Percentiles rank a stretch among this genome's conserved stretches.
Evolutionary conservation across 108 stramenopile species (phyloP).

Genomic region (Nitzschia sp.): DNA sequence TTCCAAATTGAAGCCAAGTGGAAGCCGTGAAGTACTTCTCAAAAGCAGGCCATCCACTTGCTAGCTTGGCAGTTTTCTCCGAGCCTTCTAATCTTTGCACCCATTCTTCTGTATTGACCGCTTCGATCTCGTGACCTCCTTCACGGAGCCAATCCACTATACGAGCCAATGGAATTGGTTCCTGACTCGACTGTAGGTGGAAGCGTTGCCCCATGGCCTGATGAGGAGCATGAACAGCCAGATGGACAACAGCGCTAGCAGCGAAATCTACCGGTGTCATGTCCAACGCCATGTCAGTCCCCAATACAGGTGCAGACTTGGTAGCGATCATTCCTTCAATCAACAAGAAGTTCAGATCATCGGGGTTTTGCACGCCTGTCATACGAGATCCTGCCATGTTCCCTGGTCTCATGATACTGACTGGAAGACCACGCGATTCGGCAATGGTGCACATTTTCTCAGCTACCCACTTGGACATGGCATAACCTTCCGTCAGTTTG

Average conservation of each 20-base stretch:
- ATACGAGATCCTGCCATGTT: slow-evolving; percentile 62
- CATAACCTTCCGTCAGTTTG: slow-evolving; percentile 60
- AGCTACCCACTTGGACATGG: slow-evolving; percentile 79
- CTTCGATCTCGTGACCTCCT: slow-evolving; percentile 16
- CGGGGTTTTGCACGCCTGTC: slow-evolving; percentile 58
- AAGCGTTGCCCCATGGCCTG: slow-evolving; percentile 31
- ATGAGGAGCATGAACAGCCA: slow-evolving; percentile 32
- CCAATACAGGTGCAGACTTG: slow-evolving; percentile 31
- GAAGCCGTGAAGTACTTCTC: slow-evolving; percentile 36
- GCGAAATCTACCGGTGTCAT: slow-evolving; percentile 80
- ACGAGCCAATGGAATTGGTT: slow-evolving; percentile 19
- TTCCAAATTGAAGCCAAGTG: slow-evolving; percentile 31
- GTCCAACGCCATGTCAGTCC: slow-evolving; percentile 50
- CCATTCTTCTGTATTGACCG: slow-evolving; percentile 29
- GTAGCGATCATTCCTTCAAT: slow-evolving; percentile 48
- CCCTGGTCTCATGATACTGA: slow-evolving; percentile 61
- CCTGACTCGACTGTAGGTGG: slow-evolving; percentile 27
- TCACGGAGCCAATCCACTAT: slow-evolving; percentile 24
- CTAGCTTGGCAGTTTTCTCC: slow-evolving; percentile 3
- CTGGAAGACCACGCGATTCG: slow-evolving; percentile 56
- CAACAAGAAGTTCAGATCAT: slow-evolving; percentile 70
- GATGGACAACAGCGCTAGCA: slow-evolving; percentile 57
- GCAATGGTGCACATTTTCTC: slow-evolving; percentile 68
- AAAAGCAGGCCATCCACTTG: slow-evolving; percentile 34
- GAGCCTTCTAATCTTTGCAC: slow-evolving; percentile 15